Evolutionary conservation across 2,329 filamentous ascomycete genomes (phyloP).

Genomic region (Aspergillus arachidicola): DNA sequence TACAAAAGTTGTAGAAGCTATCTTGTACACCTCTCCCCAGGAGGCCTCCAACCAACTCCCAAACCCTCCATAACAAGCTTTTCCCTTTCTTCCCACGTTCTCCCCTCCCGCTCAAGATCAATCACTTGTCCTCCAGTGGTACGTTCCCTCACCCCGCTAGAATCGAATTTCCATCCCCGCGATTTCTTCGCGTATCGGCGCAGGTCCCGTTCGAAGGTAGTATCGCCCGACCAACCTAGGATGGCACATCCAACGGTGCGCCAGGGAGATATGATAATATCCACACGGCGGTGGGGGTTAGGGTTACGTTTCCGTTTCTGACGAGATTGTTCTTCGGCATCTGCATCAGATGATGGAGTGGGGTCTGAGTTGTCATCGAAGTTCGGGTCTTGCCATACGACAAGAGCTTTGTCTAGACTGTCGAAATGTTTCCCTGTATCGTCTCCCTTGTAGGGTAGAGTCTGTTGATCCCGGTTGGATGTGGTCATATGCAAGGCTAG

Average conservation of each 20-base stretch:
- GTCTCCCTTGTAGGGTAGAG: constrained; percentile 56
- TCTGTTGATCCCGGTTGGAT: constrained; percentile 71
- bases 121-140: constrained; percentile 66
- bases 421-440: constrained; percentile 66
- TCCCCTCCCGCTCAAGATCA: constrained; percentile 63
- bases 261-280: constrained; percentile 91
- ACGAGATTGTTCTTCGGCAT: constrained; percentile 7
- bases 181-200: constrained; percentile 75
- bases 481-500: constrained; percentile 70
- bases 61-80: constrained; percentile 77
- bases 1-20: constrained; percentile 29
- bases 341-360: constrained; percentile 19
- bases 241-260: constrained; percentile 85
- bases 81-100: constrained; percentile 71
- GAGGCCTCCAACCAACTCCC: constrained; percentile 67
- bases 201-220: constrained; percentile 86
- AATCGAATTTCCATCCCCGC: constrained; percentile 83
- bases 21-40: constrained; percentile 69
- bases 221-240: constrained; percentile 84
- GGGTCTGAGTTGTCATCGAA: constrained; percentile 39
- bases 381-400: constrained; percentile 81
- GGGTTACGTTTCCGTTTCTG: constrained; percentile 56
- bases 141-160: constrained; percentile 76
- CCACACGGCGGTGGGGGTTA: constrained; percentile 79
- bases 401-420: constrained; percentile 84